Conservation (phyloP, 1,284 basidiomycete genomes). For the Cystobasidium slooffiae region DNA sequence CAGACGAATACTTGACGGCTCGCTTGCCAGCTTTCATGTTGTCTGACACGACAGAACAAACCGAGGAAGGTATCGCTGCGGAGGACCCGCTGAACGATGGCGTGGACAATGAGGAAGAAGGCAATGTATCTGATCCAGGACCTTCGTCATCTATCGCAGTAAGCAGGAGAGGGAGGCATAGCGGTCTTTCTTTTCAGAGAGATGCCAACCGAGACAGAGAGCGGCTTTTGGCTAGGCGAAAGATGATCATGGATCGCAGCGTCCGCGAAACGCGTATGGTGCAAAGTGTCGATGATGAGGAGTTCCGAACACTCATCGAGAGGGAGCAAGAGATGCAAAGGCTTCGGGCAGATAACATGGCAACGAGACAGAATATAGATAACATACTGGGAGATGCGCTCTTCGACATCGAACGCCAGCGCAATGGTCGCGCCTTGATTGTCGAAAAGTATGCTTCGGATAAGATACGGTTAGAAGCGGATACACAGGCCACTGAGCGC, state of each 20-base stretch:
- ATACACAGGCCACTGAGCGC: not conserved
- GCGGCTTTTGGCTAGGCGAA: constrained; percentile 7
- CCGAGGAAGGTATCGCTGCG: constrained; percentile 27
- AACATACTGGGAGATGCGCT: not conserved
- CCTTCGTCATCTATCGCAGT: not conserved
- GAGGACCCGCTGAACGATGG: not conserved
- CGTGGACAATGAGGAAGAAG: constrained; percentile 56
- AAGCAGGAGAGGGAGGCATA: not conserved
- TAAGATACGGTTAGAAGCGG: not conserved
- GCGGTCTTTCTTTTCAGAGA: not conserved
- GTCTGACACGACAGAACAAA: constrained; percentile 27
- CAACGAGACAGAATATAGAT: not conserved
- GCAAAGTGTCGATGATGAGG: constrained; percentile 29
- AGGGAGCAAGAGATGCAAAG: constrained; percentile 22
- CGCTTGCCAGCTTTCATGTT: constrained; percentile 69
- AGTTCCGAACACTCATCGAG: not conserved
- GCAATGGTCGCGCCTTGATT: not conserved
- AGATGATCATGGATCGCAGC: constrained; percentile 39
- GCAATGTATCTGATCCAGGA: constrained; percentile 49
- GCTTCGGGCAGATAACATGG: not conserved
- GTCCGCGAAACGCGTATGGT: constrained; percentile 39
- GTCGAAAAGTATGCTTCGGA: not conserved
- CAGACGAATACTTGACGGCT: constrained; percentile 66
- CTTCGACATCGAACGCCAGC: constrained; percentile 6
- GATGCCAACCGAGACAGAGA: constrained; percentile 31